phyloP scores from a whole-genome alignment of 176 grass and related monocot species.

The Phoenix roebelenii region DNA sequence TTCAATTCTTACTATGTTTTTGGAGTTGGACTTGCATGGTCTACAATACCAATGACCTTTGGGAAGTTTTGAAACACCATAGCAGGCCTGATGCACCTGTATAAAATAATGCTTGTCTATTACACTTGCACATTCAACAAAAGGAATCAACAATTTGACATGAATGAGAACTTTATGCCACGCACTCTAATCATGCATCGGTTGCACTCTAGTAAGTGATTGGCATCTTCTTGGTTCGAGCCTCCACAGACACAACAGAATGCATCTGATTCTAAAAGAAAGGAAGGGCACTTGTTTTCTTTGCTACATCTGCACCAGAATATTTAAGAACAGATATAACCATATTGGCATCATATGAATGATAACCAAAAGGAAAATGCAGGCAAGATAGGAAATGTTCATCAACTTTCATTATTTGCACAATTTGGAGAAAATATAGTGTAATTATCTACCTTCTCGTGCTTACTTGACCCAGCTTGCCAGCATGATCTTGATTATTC shows the following conservation, averaged over 20 bases:
- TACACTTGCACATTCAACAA: too few species aligned
- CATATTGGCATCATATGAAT: too few species aligned
- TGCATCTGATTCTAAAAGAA: constrained; percentile 31
- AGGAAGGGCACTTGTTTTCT: constrained; percentile 14
- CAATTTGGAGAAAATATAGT: constrained; percentile 1
- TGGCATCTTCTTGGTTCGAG: constrained; percentile 57
- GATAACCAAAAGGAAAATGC: too few species aligned
- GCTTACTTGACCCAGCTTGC: constrained; percentile 24
- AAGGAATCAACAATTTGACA: too few species aligned
- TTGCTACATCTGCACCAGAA: constrained; percentile 25
- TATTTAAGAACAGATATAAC: too few species aligned
- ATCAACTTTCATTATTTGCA: too few species aligned
- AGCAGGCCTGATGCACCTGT: constrained; percentile 96
- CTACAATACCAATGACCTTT: constrained; percentile 80
- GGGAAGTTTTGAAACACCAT: constrained; percentile 78
- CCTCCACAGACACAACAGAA: constrained; percentile 87
- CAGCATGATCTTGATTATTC: constrained; percentile 18
- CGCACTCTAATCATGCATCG: constrained; percentile 68
- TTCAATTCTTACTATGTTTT: constrained; percentile 41
- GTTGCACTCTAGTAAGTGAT: constrained; percentile 66
- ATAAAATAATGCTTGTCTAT: constrained; percentile 8
- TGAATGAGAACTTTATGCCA: background rate
- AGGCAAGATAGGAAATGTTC: too few species aligned
- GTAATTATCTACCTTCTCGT: constrained; percentile 32
- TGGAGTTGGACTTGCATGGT: constrained; percentile 56